Conservation (phyloP, 192 early-diverging fungal genomes). For the Backusella tarrabulga region DNA sequence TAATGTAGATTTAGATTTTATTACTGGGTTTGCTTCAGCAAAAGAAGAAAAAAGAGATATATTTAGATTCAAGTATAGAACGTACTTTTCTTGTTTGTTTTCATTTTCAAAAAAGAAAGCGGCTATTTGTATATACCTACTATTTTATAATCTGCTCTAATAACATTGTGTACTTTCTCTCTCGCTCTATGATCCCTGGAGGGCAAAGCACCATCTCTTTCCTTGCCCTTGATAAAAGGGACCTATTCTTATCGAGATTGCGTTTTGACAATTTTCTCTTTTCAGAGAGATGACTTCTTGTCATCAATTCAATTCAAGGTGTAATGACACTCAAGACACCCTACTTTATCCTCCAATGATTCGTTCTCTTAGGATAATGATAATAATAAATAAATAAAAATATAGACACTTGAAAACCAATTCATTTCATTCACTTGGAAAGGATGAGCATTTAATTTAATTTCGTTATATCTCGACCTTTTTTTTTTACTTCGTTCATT, state of each 20-base stretch:
- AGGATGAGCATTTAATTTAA: not conserved
- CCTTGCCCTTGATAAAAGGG: not conserved
- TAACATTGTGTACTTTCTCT: no score
- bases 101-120: no score
- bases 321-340: not conserved
- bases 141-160: no score
- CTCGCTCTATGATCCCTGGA: not conserved
- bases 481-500: not conserved
- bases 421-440: not conserved
- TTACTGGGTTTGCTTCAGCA: no score
- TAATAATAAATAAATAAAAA: not conserved
- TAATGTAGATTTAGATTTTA: no score
- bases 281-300: not conserved
- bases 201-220: not conserved
- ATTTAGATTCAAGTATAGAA: no score
- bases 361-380: not conserved
- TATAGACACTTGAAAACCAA: not conserved
- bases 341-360: not conserved
- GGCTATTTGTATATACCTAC: no score
- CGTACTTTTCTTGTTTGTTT: no score
- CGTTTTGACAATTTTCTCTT: not conserved
- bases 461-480: not conserved
- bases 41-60: no score
- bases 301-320: not conserved
- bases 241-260: not conserved